phyloP scores from a whole-genome alignment of 352 stramenopile genomes.

The Globisporangium middletonii region DNA sequence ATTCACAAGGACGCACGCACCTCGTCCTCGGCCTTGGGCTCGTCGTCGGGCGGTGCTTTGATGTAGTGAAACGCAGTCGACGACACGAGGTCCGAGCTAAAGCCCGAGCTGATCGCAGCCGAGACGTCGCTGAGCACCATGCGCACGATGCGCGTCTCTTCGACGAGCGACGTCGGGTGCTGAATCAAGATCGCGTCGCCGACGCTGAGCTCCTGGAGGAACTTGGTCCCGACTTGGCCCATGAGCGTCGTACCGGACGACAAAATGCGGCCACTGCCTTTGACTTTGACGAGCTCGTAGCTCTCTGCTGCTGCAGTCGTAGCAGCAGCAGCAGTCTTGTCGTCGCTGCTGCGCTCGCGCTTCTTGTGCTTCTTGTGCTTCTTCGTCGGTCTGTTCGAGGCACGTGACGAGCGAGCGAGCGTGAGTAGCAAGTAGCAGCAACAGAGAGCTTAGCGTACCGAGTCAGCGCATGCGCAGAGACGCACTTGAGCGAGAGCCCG shows the following conservation, averaged over 20 bases:
- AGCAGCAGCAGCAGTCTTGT: constrained; percentile 10
- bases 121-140: constrained; percentile 90
- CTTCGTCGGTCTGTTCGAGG: constrained; percentile 25
- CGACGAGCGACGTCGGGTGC: constrained; percentile 78
- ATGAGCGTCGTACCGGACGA: constrained; percentile 87
- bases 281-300: constrained; percentile 75
- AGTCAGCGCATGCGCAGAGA: neutral
- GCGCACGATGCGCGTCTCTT: constrained; percentile 87
- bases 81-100: constrained; percentile 87
- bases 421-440: neutral
- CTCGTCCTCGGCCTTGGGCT: constrained; percentile 32
- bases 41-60: constrained; percentile 66
- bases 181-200: constrained; percentile 86
- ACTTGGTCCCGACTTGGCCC: constrained; percentile 74
- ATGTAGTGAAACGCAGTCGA: constrained; percentile 88
- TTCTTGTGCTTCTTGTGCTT: constrained; percentile 52
- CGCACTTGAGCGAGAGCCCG: constrained; percentile 76
- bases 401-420: too few species aligned
- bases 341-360: constrained; percentile 38
- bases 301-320: constrained; percentile 28
- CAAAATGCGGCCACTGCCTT: constrained; percentile 75
- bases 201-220: constrained; percentile 72
- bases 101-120: constrained; percentile 77
- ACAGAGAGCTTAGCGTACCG: neutral
- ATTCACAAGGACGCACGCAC: constrained; percentile 5